These are phyloP conservation scores for Cercophora samala DNA, from an alignment of 495 filamentous ascomycete species.

Conservation along the genomic window DNA sequence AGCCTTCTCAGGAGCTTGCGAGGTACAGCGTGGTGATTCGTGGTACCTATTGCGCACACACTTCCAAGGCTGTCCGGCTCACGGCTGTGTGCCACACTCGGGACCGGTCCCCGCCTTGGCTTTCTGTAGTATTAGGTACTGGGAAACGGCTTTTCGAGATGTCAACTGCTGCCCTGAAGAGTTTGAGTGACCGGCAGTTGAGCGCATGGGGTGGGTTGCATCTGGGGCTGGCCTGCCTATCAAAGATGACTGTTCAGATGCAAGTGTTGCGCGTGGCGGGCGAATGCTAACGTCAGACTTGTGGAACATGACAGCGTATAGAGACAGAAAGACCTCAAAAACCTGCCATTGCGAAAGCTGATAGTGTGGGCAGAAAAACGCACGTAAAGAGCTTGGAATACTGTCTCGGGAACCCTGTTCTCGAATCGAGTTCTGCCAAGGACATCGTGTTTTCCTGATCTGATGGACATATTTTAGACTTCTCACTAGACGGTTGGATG, in stretches of 20 bases:
- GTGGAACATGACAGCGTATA: not conserved
- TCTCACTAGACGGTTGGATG: not conserved
- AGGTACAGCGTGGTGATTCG: constrained; percentile 3
- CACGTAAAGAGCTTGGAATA: not conserved
- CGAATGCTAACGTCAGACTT: constrained; percentile 5
- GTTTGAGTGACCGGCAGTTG: constrained; percentile 7
- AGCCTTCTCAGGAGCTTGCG: not conserved
- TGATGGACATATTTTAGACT: not conserved
- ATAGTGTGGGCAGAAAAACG: not conserved
- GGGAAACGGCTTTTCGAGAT: constrained; percentile 3
- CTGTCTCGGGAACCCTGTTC: not conserved
- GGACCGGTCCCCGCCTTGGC: constrained; percentile 1
- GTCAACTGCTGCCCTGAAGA: not conserved
- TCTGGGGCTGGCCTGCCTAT: constrained; percentile 2
- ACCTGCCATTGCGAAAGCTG: not conserved
- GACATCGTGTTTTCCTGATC: not conserved
- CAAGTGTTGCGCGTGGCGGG: not conserved
- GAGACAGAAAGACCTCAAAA: not conserved
- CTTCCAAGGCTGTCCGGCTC: not conserved
- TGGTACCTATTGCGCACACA: not conserved
- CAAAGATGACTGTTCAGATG: not conserved
- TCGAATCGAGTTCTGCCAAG: not conserved
- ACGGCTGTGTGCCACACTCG: constrained; percentile 5
- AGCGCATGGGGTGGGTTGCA: constrained; percentile 10
- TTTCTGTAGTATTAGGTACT: not conserved